Evolutionary conservation across 768 basidiomycete species (phyloP).

Genomic region (Cyathus striatus): DNA sequence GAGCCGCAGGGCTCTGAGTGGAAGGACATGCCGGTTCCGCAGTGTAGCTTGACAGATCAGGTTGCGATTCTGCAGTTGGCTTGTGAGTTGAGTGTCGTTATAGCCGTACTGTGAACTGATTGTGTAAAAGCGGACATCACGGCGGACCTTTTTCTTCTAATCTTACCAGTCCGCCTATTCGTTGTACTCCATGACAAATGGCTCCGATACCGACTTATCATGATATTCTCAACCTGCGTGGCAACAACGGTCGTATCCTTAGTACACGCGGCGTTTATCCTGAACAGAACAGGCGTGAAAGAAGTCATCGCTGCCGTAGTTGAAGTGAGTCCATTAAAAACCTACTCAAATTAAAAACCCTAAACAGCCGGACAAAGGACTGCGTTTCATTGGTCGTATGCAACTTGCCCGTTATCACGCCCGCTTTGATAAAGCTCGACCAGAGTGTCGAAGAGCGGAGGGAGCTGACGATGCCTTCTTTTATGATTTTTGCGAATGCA

Average conservation of each 20-base stretch:
- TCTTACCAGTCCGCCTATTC: slow-evolving; percentile 8
- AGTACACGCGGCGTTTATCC: slow-evolving; percentile 40
- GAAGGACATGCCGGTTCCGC: slow-evolving; percentile 28
- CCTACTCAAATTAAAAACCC: not conserved
- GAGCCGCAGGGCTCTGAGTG: slow-evolving; percentile 29
- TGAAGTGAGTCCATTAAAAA: slow-evolving; percentile 28
- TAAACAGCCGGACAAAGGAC: slow-evolving; percentile 17
- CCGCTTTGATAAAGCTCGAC: no score
- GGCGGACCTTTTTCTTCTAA: slow-evolving; percentile 7
- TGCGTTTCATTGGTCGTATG: slow-evolving; percentile 30
- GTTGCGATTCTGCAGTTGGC: slow-evolving; percentile 47
- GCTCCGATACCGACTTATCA: slow-evolving; percentile 18
- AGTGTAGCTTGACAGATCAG: slow-evolving; percentile 38
- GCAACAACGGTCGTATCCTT: slow-evolving; percentile 41
- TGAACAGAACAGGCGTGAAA: slow-evolving; percentile 17
- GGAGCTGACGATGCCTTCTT: no score
- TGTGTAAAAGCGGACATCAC: slow-evolving; percentile 8
- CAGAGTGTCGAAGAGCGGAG: no score
- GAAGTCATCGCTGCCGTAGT: slow-evolving; percentile 34
- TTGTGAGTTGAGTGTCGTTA: slow-evolving; percentile 29
- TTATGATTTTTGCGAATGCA: no score
- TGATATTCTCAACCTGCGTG: slow-evolving; percentile 53
- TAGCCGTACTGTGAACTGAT: not conserved
- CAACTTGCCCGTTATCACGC: slow-evolving; percentile 29
- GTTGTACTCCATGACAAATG: slow-evolving; percentile 9